These are phyloP conservation scores for Dendrothele bispora DNA, from an alignment of 768 basidiomycete genomes.

Conservation along the genomic window DNA sequence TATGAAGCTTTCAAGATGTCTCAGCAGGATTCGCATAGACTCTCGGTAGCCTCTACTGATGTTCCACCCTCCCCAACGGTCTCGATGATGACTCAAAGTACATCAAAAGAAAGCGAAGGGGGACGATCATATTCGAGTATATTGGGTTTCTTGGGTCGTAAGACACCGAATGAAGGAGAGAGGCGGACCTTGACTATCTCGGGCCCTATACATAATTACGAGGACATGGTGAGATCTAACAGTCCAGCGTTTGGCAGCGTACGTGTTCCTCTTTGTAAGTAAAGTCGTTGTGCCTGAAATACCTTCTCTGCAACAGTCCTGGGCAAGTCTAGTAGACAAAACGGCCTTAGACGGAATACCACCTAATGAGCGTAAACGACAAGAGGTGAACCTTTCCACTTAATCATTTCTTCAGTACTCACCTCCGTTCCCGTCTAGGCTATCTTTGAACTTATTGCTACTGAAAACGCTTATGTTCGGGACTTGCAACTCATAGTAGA, in stretches of 20 bases:
- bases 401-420: not conserved
- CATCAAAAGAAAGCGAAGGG: conserved; percentile 28
- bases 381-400: conserved; percentile 58
- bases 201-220: conserved; percentile 55
- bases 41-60: conserved; percentile 67
- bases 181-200: conserved; percentile 59
- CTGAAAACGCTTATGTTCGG: conserved; percentile 87
- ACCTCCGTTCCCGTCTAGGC: conserved; percentile 42
- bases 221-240: conserved; percentile 36
- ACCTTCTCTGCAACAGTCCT: conserved; percentile 52
- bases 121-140: conserved; percentile 49
- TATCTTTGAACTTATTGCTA: conserved; percentile 93
- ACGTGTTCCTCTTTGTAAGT: conserved; percentile 20
- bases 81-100: conserved; percentile 29
- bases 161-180: conserved; percentile 49
- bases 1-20: conserved; percentile 81
- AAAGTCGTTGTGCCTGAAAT: not conserved
- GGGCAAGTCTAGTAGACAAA: conserved; percentile 90
- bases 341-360: conserved; percentile 82
- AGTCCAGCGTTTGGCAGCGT: conserved; percentile 74
- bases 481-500: conserved; percentile 91
- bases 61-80: conserved; percentile 42
- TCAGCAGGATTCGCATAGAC: conserved; percentile 43
- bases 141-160: conserved; percentile 65
- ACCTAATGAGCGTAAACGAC: conserved; percentile 74